Evolutionary conservation across 2,329 filamentous ascomycete genomes (phyloP).

Genomic region (Myriosclerotinia duriaeana): DNA sequence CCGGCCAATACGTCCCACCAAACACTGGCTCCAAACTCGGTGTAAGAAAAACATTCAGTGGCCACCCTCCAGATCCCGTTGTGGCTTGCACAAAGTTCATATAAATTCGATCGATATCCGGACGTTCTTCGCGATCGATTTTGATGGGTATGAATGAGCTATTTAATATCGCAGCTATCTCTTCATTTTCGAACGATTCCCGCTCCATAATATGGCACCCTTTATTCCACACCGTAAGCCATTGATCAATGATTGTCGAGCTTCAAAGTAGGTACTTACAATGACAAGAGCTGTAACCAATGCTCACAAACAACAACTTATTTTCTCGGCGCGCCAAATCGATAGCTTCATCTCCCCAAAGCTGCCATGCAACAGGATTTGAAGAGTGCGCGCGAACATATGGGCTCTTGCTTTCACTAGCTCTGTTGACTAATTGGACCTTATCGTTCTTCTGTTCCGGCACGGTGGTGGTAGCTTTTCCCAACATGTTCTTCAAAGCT

Average conservation of each 20-base stretch:
- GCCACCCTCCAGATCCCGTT: constrained; percentile 88
- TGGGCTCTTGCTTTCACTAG: constrained; percentile 61
- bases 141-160: constrained; percentile 86
- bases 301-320: constrained; percentile 87
- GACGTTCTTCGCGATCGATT: constrained; percentile 89
- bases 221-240: constrained; percentile 39
- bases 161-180: constrained; percentile 81
- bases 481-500: constrained; percentile 30
- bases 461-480: constrained; percentile 10
- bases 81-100: constrained; percentile 98
- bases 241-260: not conserved
- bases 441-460: constrained; percentile 30
- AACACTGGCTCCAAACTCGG: constrained; percentile 92
- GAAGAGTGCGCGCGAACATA: constrained; percentile 73
- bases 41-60: constrained; percentile 93
- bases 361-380: constrained; percentile 89
- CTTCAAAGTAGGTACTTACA: constrained; percentile 57
- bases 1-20: constrained; percentile 92
- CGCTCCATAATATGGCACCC: constrained; percentile 88
- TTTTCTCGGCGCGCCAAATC: constrained; percentile 77
- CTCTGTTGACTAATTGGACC: constrained; percentile 51
- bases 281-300: constrained; percentile 94
- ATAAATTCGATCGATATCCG: constrained; percentile 92
- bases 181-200: constrained; percentile 83
- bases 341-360: constrained; percentile 76